A percentile compares a stretch with the other conserved stretches of the same genome.
phyloP scores from a whole-genome alignment of 257 asterid species.

The Nicotiana otophora region DNA sequence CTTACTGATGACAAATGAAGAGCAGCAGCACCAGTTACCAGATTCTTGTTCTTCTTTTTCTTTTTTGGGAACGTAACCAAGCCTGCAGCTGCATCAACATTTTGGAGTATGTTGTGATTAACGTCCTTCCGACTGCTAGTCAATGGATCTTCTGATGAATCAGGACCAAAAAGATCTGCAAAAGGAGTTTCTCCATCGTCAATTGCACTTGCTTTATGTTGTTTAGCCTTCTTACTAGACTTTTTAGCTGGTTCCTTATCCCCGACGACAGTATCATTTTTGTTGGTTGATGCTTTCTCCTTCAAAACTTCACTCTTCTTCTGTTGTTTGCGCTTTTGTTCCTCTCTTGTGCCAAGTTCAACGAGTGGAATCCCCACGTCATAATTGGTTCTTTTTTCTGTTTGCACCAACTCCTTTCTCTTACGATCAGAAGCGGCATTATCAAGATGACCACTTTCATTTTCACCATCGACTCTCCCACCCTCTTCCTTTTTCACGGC shows the following conservation, averaged over 20 bases:
- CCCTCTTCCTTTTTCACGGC: constrained; percentile 34
- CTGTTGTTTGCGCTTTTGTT: constrained; percentile 37
- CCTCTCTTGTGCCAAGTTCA: constrained; percentile 21
- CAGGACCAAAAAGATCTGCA: constrained; percentile 35
- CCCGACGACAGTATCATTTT: background rate
- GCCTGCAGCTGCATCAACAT: constrained; percentile 28
- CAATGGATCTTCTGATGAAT: constrained; percentile 11
- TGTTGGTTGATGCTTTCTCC: constrained; percentile 19
- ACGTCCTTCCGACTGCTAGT: constrained; percentile 10
- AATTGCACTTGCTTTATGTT: constrained; percentile 23
- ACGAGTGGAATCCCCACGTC: constrained; percentile 3
- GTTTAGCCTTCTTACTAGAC: constrained; percentile 28
- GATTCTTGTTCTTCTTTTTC: constrained; percentile 38
- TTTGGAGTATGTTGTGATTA: constrained; percentile 17
- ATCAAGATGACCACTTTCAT: constrained; percentile 18
- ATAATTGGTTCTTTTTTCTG: background rate
- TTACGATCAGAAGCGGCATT: constrained; percentile 20
- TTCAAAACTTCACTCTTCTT: constrained; percentile 15
- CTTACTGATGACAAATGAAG: constrained; percentile 32
- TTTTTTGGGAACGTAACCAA: constrained; percentile 28
- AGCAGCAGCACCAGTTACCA: constrained; percentile 25
- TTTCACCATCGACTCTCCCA: constrained; percentile 16
- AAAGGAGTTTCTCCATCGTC: constrained; percentile 68
- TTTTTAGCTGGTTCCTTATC: constrained; percentile 26
- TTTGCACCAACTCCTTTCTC: constrained; percentile 9